Evolutionary conservation across 176 grass and related monocot genomes (phyloP).

Genomic region (Triticum aestivum): IWGSC_CS_RefSeq_v2.1 NC_057796.1:450548141-450548640

Average conservation of each 20-base stretch:
- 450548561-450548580: not conserved
- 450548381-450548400: not conserved
- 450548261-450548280: too few relatives aligned
- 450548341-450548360: not conserved
- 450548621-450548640: not conserved
- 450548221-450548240: not conserved
- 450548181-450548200: not conserved
- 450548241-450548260: not conserved
- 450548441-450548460: too few relatives aligned
- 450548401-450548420: not conserved
- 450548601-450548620: not conserved
- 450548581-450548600: not conserved
- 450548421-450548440: not conserved
- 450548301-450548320: too few relatives aligned
- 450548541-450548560: conserved; percentile 31
- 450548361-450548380: conserved; percentile 2
- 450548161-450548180: not conserved
- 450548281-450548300: too few relatives aligned
- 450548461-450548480: too few relatives aligned
- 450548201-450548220: not conserved
- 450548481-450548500: not conserved
- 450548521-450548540: not conserved
- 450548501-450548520: not conserved
- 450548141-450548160: not conserved
- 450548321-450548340: too few relatives aligned